Conservation (phyloP, 192 early-diverging fungal species). For the Glomus cerebriforme region DNA sequence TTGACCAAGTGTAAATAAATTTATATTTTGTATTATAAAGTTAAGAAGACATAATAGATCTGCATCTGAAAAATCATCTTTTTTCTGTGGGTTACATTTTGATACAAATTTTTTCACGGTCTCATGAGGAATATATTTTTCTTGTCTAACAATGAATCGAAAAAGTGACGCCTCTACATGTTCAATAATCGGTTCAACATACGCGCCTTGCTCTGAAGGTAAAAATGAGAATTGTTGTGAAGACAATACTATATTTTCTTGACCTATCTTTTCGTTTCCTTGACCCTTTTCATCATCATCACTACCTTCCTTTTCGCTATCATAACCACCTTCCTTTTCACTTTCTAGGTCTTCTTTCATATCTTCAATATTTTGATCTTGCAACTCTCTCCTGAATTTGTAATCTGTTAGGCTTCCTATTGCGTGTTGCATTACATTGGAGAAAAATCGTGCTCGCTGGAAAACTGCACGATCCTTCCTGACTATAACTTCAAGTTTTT, state of each 20-base stretch:
- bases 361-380: slow-evolving; percentile 9
- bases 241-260: slow-evolving; percentile 20
- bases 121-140: too few relatives aligned
- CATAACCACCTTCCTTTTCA: too few relatives aligned
- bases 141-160: slow-evolving; percentile 22
- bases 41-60: slow-evolving; percentile 26
- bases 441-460: slow-evolving; percentile 22
- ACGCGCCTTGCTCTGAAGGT: slow-evolving; percentile 18
- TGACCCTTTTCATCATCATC: slow-evolving; percentile 20
- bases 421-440: slow-evolving; percentile 29
- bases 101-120: slow-evolving; percentile 25
- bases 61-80: slow-evolving; percentile 25
- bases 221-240: slow-evolving; percentile 22
- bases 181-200: too few relatives aligned
- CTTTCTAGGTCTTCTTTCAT: slow-evolving; percentile 18
- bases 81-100: slow-evolving; percentile 18
- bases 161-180: slow-evolving; percentile 13
- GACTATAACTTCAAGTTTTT: slow-evolving; percentile 16
- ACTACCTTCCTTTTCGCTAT: too few relatives aligned
- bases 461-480: slow-evolving; percentile 15
- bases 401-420: too few relatives aligned
- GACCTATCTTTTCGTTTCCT: slow-evolving; percentile 21
- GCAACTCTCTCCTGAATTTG: slow-evolving; percentile 13
- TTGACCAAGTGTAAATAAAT: slow-evolving; percentile 3
- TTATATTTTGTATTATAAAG: slow-evolving; percentile 10